Evolutionary conservation across 2,329 filamentous ascomycete genomes (phyloP), one percentile per base, ranked within the genome.

Genomic region (Teratosphaeria gauchensis): DNA sequence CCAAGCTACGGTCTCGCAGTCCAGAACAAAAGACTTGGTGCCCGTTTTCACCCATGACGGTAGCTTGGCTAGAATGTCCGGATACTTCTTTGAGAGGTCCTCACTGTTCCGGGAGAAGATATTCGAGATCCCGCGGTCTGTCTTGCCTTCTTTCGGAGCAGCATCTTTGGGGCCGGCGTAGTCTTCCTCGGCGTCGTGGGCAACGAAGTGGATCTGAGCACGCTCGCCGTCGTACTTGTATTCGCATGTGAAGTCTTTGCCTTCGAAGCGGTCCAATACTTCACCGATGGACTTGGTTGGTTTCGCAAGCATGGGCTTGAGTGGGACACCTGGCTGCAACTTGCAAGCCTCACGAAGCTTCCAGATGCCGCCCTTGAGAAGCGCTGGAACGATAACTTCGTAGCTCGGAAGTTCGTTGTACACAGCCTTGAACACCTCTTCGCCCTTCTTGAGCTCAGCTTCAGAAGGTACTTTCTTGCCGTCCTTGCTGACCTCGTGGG

Each of bases 161-260:
- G 71, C 68, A 3, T 76, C 79, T 6, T 48, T 48, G n/a, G 42
- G 19, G 4, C 87, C 82, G 62, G 87, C 83, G 65, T 90, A 87
- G 57, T 90, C 81, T 60, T 88, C 78, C 1, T 84, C 78, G 9
- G 89, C 83, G 62, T 92, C 88, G 62, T 90, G 89, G 4, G 92
- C 87, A 33, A 97, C 90, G 66, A 95, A 99, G 72, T 99, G 94
- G 55, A 99, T 97, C 72, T 99, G 94, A n/a, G 94, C 94, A 71
- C 94, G 83, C 74, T 99, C 94, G 54, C 94, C 94, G 68, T 99
- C 94, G 70, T 99, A 99, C 74, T 99, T 99, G 80, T 95, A 99
- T 73, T 99, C 94, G 76, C 94, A 99, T 1, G 94, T 97, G 69
- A 99, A 99, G 30, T 87, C 88, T 71, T 96, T 94, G 63, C 89